A percentile compares a stretch with the other conserved stretches of the same genome.
phyloP scores from a whole-genome alignment of 805 yeast species.

The Cyberlindnera sargentensis region DNA sequence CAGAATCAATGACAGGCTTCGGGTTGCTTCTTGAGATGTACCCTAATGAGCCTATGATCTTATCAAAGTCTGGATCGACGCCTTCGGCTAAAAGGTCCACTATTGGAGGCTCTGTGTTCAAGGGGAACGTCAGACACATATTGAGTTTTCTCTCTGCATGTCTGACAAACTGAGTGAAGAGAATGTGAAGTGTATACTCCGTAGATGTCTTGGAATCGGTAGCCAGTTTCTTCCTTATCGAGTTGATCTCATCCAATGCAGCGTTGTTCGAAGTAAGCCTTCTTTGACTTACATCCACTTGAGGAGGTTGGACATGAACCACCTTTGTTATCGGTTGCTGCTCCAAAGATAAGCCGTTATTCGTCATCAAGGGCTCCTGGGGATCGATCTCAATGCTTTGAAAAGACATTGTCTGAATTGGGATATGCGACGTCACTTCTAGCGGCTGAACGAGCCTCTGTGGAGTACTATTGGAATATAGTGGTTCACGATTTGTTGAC shows the following conservation, averaged over 20 bases:
- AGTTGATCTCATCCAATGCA: slow-evolving; percentile 18
- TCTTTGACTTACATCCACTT: slow-evolving; percentile 1
- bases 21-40: slow-evolving; percentile 86
- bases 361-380: slow-evolving; percentile 1
- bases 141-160: slow-evolving; percentile 85
- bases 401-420: slow-evolving; percentile 6
- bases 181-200: slow-evolving; percentile 88
- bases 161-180: slow-evolving; percentile 93
- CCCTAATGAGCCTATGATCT: slow-evolving; percentile 79
- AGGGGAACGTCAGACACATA: slow-evolving; percentile 56
- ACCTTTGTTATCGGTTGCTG: slow-evolving; percentile 1
- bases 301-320: slow-evolving; percentile 1
- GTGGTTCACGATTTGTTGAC: neutral
- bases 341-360: neutral
- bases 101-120: slow-evolving; percentile 71
- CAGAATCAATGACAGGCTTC: slow-evolving; percentile 93
- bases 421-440: neutral
- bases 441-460: neutral
- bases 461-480: neutral
- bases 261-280: slow-evolving; percentile 15
- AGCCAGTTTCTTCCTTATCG: slow-evolving; percentile 32
- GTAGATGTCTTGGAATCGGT: slow-evolving; percentile 66
- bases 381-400: slow-evolving; percentile 15
- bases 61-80: slow-evolving; percentile 78
- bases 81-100: slow-evolving; percentile 78